These are phyloP conservation scores for Coemansia sp. DNA, from an alignment of 192 early-diverging fungal species.

Conservation along the genomic window DNA sequence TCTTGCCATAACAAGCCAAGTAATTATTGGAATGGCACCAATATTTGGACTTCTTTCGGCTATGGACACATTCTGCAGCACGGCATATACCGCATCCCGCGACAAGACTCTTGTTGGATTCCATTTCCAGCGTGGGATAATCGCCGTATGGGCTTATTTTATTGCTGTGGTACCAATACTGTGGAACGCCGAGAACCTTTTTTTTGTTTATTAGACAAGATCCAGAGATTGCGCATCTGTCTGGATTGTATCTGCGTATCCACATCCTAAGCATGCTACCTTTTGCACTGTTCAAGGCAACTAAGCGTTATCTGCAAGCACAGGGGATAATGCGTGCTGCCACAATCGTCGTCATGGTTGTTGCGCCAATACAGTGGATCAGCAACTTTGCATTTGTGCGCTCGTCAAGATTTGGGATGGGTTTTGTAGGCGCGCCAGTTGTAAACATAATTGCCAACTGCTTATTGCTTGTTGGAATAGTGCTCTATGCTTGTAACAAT, in stretches of 20 bases:
- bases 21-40: conserved; percentile 1
- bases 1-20: neutral
- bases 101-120: conserved; percentile 11
- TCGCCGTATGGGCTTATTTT: conserved; percentile 2
- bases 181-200: conserved; percentile 66
- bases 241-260: conserved; percentile 63
- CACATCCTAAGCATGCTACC: conserved; percentile 73
- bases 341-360: conserved; percentile 67
- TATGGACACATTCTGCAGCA: neutral
- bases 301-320: conserved; percentile 78
- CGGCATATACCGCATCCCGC: conserved; percentile 7
- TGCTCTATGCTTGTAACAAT: conserved; percentile 62
- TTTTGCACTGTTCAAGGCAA: conserved; percentile 72
- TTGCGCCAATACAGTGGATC: conserved; percentile 69
- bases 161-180: conserved; percentile 69
- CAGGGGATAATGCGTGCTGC: conserved; percentile 84
- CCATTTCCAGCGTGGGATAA: conserved; percentile 10
- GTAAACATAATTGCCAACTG: conserved; percentile 69
- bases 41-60: conserved; percentile 8
- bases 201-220: conserved; percentile 75
- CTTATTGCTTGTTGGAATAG: conserved; percentile 62
- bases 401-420: conserved; percentile 61
- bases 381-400: conserved; percentile 79
- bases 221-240: conserved; percentile 60
- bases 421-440: conserved; percentile 80